Evolutionary conservation across 1,284 basidiomycete species (phyloP).

Genomic region (Ustilago xerochloae): DNA sequence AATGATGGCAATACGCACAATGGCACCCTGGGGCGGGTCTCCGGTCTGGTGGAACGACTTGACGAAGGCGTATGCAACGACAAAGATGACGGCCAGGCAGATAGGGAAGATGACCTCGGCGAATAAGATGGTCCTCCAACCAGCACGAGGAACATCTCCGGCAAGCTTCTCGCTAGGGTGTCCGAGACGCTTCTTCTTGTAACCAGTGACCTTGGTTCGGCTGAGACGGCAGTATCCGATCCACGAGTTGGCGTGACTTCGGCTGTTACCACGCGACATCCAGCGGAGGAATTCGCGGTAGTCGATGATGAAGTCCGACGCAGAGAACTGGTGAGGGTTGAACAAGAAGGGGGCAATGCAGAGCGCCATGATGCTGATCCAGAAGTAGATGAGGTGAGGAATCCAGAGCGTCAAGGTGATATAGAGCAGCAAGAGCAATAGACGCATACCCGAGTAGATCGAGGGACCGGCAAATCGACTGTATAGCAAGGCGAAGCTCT

Average conservation of each 20-base stretch:
- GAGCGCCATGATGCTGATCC: slow-evolving; percentile 66
- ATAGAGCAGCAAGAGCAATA: slow-evolving; percentile 65
- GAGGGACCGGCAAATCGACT: slow-evolving; percentile 67
- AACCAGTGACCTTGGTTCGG: slow-evolving; percentile 67
- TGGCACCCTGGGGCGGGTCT: slow-evolving; percentile 73
- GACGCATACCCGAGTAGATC: slow-evolving; percentile 67
- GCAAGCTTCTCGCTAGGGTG: slow-evolving; percentile 68
- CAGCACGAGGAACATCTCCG: slow-evolving; percentile 65
- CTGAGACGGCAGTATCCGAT: slow-evolving; percentile 68
- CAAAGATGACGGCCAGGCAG: slow-evolving; percentile 64
- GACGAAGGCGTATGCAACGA: slow-evolving; percentile 67
- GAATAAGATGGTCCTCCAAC: slow-evolving; percentile 66
- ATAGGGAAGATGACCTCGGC: slow-evolving; percentile 65
- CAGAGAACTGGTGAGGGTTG: slow-evolving; percentile 68
- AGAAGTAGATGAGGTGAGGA: slow-evolving; percentile 68
- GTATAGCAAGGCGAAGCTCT: slow-evolving; percentile 67
- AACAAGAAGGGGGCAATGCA: slow-evolving; percentile 68
- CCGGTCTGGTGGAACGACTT: slow-evolving; percentile 63
- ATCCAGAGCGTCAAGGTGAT: slow-evolving; percentile 68
- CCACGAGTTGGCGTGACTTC: slow-evolving; percentile 68
- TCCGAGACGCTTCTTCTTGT: slow-evolving; percentile 69
- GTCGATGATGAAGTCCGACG: slow-evolving; percentile 68
- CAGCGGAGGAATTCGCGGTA: slow-evolving; percentile 68
- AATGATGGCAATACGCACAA: slow-evolving; percentile 92
- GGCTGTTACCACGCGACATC: slow-evolving; percentile 68